Base-by-base conservation (phyloP, 2,329 filamentous ascomycete genomes). In the Ceratocystis variospora region DNA sequence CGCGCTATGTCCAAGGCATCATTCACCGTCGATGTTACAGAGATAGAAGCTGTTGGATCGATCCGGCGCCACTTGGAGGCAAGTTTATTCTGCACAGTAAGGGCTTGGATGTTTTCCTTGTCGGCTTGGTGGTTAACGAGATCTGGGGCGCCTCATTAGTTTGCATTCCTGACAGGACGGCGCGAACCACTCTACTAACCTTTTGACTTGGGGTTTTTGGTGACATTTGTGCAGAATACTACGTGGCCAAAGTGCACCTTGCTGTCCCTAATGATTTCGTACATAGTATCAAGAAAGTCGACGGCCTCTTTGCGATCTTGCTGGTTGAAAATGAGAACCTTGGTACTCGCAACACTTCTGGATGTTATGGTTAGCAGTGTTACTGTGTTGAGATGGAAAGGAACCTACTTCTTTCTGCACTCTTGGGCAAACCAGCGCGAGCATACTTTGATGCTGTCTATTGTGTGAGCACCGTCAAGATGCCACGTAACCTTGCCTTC, bases 401-500 rank as follows among this genome's bases (percentile, higher is more conserved):
- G 12, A 57, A 59, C 73, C 66, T 71, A 74, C 74, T 71, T 72
- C 61, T 68, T 68, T 37, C 73, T 72, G n/a, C 72, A 77, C 71
- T 82, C 79, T 8, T 75, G 74, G 1, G 84, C 83, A 72, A 96
- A 97, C 92, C 92, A 96, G 69, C 83, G 82, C 0, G 87, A 87
- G 3, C 90, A 90, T 70, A 90, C 82, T 69, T 87, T 83, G 65
- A 99, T 87, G 73, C 91, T 96, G 73, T 97, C 93, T 2, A 88
- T 80, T 0, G 93, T 99, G 75, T 99, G 94, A 1, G 91, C 94
- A 7, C 94, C 92, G 73, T 99, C 94, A 22, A 99, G 83, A 72
- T 92, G 88, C 92, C 93, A 99, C 17, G 80, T 80, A 4, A 96
- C 78, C 1, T 72, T 72, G 1, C 48, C 64, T 33, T 68, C 64